A percentile compares a stretch with the other conserved stretches of the same genome.
Conservation (phyloP, 2,329 filamentous ascomycete genomes). For the Aspergillus neotritici region DNA sequence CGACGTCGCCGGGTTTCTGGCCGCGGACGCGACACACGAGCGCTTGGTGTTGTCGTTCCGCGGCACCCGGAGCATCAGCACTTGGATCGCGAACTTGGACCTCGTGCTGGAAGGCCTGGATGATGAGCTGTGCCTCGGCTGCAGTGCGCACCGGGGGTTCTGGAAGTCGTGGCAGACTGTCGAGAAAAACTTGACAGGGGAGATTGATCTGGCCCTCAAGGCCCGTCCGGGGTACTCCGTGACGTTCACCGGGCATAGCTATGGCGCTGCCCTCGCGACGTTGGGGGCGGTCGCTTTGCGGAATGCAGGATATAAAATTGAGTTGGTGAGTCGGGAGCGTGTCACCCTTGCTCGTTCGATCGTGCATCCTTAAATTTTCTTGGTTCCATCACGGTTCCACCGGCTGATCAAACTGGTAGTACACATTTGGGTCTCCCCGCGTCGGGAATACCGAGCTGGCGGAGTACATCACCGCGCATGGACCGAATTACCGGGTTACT, state of each 20-base stretch:
- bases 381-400: too few species aligned
- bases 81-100: conserved; percentile 31
- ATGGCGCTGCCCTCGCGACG: conserved; percentile 48
- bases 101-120: conserved; percentile 24
- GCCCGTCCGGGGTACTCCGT: conserved; percentile 39
- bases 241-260: conserved; percentile 46
- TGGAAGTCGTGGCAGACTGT: conserved; percentile 41
- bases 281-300: conserved; percentile 45
- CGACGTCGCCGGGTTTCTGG: conserved; percentile 46
- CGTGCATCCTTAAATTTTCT: too few species aligned
- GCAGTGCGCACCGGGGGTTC: conserved; percentile 44
- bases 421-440: conserved; percentile 40
- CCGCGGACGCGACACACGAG: conserved; percentile 41
- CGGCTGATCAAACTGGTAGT: conserved; percentile 23
- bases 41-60: conserved; percentile 34
- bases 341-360: too few species aligned
- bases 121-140: conserved; percentile 40
- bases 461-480: conserved; percentile 34
- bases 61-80: conserved; percentile 26
- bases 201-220: conserved; percentile 28
- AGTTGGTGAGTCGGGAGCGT: conserved; percentile 34
- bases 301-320: conserved; percentile 34
- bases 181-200: conserved; percentile 32
- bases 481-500: conserved; percentile 33
- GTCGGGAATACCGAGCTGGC: conserved; percentile 37